Conservation (phyloP, 306 rosid species). For the Pachyrhizus erosus region DNA sequence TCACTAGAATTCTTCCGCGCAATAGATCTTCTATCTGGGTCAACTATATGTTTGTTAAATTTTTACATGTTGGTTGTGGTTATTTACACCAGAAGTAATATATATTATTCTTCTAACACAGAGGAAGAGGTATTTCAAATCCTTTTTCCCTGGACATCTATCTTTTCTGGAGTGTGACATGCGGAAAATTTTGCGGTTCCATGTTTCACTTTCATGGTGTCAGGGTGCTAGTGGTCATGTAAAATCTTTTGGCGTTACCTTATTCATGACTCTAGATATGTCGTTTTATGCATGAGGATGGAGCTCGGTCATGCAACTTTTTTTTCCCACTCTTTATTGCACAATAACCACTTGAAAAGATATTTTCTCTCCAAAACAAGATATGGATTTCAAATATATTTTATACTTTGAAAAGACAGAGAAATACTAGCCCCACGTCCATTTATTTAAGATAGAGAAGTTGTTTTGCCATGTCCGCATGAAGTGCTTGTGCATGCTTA, state of each 20-base stretch:
- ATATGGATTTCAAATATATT: constrained; percentile 4
- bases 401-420: background rate
- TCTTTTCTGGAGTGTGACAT: background rate
- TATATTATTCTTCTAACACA: background rate
- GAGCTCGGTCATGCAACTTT: background rate
- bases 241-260: background rate
- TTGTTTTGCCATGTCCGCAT: background rate
- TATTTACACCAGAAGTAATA: too few relatives aligned
- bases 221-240: background rate
- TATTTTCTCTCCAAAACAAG: background rate
- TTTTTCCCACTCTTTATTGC: background rate
- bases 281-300: background rate
- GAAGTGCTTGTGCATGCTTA: background rate
- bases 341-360: background rate
- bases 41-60: too few relatives aligned
- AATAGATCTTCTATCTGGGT: too few relatives aligned
- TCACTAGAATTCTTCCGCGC: too few relatives aligned
- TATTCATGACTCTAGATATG: background rate
- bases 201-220: constrained; percentile 27
- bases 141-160: background rate
- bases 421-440: background rate
- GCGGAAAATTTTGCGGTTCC: constrained; percentile 1
- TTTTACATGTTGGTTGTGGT: too few relatives aligned
- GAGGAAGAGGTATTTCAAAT: background rate
- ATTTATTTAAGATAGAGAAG: constrained; percentile 9